phyloP scores from a whole-genome alignment of 2,329 filamentous ascomycete genomes.

The Botrytis galanthina region DNA sequence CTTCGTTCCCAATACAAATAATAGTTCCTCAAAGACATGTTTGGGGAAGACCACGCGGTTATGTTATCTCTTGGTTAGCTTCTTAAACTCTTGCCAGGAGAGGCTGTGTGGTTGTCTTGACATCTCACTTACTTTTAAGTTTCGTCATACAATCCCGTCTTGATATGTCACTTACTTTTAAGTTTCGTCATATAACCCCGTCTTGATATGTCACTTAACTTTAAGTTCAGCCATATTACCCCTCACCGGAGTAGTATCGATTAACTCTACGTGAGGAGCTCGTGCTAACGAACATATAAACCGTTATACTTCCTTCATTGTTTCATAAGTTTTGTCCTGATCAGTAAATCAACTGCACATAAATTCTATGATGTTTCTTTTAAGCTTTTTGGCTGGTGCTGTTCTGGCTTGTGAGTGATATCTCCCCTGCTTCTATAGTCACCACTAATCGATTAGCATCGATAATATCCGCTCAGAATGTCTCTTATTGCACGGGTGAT shows the following conservation, averaged over 20 bases:
- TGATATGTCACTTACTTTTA: background rate
- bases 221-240: background rate
- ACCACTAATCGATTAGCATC: slow-evolving; percentile 23
- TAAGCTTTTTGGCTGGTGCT: background rate
- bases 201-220: background rate
- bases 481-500: slow-evolving; percentile 26
- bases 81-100: background rate
- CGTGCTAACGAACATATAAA: background rate
- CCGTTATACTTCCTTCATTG: background rate
- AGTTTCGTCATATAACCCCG: background rate
- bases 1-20: background rate
- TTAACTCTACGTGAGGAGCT: background rate
- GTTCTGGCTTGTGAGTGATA: slow-evolving; percentile 10
- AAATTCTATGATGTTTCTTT: background rate
- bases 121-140: background rate
- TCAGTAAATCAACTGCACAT: background rate
- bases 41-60: background rate
- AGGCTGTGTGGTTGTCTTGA: background rate
- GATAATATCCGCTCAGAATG: slow-evolving; percentile 26
- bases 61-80: background rate
- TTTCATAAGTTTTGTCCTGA: background rate
- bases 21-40: background rate
- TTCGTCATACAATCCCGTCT: background rate
- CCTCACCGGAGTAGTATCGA: background rate
- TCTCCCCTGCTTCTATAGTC: background rate